Evolutionary conservation across 2,329 filamentous ascomycete species (phyloP), one percentile per base, ranked within the genome.

Genomic region (Exophiala sideris): DNA sequence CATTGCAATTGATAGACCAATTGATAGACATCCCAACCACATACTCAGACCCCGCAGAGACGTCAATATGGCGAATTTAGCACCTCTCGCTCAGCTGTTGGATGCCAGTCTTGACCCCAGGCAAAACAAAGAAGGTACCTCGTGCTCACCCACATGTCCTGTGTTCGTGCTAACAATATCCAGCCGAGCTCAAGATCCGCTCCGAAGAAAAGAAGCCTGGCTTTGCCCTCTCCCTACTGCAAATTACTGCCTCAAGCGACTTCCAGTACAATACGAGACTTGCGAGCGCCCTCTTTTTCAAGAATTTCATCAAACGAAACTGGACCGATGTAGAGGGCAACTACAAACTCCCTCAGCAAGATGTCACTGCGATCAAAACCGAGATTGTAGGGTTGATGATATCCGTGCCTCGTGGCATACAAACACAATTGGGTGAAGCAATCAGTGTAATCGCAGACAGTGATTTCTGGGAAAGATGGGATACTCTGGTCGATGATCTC

Each of bases 321-420:
- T 99, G 95, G 84, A 89, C 90, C 78, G 89, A 97, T 71, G 92
- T 96, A 68, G 89, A 96, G 73, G 91, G 94, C 68, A 87, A 88
- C 71, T 94, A 99, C 79, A 94, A 91, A 74, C 82, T 99, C 35
- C 84, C 88, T 10, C 70, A 79, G 58, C 82, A 89, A 63, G 94
- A 97, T 76, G 91, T 99, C 35, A 75, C 78, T 24, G 89, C 89
- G 40, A 96, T 99, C 78, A 99, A 99, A 76, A 84, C 85, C 67
- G 91, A 96, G 76, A 83, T 99, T 58, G 92, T 99, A 66, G 92
- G 90, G 53, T 79, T 99, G 65, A 99, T 99, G 94, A 95, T 96
- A 66, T 85, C 87, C 7, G 91, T 94, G 20, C 94, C 92, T 3
- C 72, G 88, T 14, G 87, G 84, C 56, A 88, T 99, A 61, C 95